Evolutionary conservation across 2,329 filamentous ascomycete genomes (phyloP).

Genomic region (Claviceps cyperi): DNA sequence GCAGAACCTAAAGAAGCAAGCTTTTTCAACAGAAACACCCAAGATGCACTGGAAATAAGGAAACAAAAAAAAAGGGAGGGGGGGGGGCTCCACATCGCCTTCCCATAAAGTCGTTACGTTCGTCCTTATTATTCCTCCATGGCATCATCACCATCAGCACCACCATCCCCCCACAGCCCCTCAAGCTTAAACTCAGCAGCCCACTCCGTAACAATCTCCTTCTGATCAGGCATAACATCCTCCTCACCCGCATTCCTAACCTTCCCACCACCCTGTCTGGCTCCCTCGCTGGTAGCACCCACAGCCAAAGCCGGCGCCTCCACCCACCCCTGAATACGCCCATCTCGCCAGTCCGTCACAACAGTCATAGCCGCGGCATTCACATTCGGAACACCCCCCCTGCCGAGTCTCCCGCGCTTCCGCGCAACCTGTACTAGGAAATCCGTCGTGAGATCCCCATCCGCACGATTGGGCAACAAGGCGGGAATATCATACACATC

Average conservation of each 20-base stretch:
- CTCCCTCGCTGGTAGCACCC: conserved; percentile 18
- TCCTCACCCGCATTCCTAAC: conserved; percentile 27
- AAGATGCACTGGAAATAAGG: background rate
- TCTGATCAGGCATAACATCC: conserved; percentile 48
- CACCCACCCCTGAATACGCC: conserved; percentile 84
- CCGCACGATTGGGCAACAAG: conserved; percentile 48
- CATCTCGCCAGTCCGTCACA: conserved; percentile 92
- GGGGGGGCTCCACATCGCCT: no score
- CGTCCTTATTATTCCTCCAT: conserved; percentile 37
- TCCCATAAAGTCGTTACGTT: background rate
- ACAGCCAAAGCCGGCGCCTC: conserved; percentile 57
- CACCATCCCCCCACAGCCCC: conserved; percentile 67
- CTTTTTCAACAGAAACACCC: background rate
- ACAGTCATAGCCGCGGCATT: conserved; percentile 80
- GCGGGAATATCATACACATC: conserved; percentile 74
- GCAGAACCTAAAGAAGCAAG: background rate
- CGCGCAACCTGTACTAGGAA: conserved; percentile 91
- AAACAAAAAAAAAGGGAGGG: background rate
- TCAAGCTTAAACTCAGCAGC: conserved; percentile 91
- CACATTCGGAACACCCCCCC: conserved; percentile 82
- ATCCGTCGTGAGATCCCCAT: conserved; percentile 70
- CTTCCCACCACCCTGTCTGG: conserved; percentile 12
- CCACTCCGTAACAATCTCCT: conserved; percentile 85
- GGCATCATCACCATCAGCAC: conserved; percentile 21
- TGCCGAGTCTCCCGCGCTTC: conserved; percentile 77